Conservation (phyloP, 2,329 filamentous ascomycete species). For the Ceratocystis variospora region DNA sequence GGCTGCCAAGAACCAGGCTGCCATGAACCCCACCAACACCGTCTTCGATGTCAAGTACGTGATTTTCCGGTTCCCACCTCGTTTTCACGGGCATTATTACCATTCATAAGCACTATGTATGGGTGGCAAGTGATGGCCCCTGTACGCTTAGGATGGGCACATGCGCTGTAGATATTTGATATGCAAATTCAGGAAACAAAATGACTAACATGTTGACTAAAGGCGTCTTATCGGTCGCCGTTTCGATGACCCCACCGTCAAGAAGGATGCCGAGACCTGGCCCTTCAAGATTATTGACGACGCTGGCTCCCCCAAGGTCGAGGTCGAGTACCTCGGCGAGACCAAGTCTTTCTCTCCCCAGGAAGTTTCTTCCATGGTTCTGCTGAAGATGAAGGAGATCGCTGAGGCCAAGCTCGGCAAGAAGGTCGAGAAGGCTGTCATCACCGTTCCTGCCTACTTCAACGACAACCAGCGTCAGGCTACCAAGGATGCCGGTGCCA, state of each 20-base stretch:
- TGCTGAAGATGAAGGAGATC: slow-evolving; percentile 99
- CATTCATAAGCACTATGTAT: background rate
- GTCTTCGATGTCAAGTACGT: slow-evolving; percentile 97
- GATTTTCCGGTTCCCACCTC: background rate
- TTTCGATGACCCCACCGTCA: slow-evolving; percentile 89
- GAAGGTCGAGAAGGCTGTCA: slow-evolving; percentile 97
- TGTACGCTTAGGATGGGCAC: background rate
- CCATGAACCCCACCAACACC: slow-evolving; percentile 97
- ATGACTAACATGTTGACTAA: background rate
- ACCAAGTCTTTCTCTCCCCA: slow-evolving; percentile 93
- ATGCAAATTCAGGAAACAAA: background rate
- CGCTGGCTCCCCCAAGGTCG: slow-evolving; percentile 73
- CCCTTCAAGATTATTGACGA: slow-evolving; percentile 97
- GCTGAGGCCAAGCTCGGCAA: slow-evolving; percentile 96
- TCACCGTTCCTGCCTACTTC: slow-evolving; percentile 99
- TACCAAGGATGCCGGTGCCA: slow-evolving; percentile 98
- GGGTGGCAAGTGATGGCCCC: background rate
- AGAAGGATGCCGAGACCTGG: slow-evolving; percentile 98
- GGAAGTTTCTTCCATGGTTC: slow-evolving; percentile 98
- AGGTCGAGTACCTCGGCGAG: slow-evolving; percentile 93
- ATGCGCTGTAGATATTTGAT: background rate
- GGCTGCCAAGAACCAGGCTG: slow-evolving; percentile 99
- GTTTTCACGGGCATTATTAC: background rate
- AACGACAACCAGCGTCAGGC: slow-evolving; percentile 99
- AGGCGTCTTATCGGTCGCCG: slow-evolving; percentile 96